Conservation (phyloP, 2,329 filamentous ascomycete species). For the Alternaria incomplexa region DNA sequence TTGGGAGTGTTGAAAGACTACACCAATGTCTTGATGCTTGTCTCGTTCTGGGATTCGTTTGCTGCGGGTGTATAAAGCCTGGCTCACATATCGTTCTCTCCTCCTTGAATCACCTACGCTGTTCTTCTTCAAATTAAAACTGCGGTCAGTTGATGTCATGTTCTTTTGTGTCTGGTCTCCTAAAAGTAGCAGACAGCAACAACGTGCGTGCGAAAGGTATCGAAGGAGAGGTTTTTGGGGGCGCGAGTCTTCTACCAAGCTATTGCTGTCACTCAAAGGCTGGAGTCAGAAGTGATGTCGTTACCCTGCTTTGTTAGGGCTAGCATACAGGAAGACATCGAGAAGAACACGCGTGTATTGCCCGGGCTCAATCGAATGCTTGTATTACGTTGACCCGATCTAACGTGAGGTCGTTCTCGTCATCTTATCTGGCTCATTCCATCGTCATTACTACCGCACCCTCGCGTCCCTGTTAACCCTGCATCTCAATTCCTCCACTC, state of each 20-base stretch:
- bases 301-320: neutral
- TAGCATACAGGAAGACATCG: no score
- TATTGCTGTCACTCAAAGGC: neutral
- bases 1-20: neutral
- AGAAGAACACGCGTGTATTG: no score
- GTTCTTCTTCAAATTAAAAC: neutral
- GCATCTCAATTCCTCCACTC: conserved; percentile 28
- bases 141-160: no score
- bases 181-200: no score
- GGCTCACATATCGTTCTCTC: accelerated
- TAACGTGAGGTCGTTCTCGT: neutral
- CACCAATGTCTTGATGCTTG: neutral
- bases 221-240: neutral
- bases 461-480: conserved; percentile 2
- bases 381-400: neutral
- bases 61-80: neutral
- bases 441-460: neutral
- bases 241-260: neutral
- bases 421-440: neutral
- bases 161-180: no score
- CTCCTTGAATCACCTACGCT: neutral
- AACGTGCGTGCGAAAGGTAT: neutral
- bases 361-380: neutral
- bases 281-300: neutral
- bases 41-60: neutral